Conservation (phyloP, 2,329 filamentous ascomycete species). For the Torrubiella hemipterigena region DNA sequence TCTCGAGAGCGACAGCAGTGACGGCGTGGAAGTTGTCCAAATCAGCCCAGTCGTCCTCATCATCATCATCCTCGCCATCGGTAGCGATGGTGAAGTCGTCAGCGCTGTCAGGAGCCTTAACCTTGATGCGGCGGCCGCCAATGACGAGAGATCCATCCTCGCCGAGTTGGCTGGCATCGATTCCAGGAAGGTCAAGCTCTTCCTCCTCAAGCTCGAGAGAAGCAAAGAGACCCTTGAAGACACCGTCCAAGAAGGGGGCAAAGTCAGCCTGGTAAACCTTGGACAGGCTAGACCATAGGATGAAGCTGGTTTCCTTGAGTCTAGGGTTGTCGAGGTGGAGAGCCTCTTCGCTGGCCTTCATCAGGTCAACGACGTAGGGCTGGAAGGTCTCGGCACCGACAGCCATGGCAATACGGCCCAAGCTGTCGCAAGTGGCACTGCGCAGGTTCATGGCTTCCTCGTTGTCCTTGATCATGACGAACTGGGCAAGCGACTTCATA, state of each 20-base stretch:
- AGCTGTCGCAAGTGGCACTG: constrained; percentile 79
- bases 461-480: constrained; percentile 74
- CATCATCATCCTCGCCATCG: constrained; percentile 37
- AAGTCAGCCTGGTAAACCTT: constrained; percentile 87
- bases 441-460: constrained; percentile 85
- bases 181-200: constrained; percentile 66
- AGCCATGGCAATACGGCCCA: constrained; percentile 84
- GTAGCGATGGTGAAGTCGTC: constrained; percentile 43
- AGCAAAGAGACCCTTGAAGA: constrained; percentile 69
- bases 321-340: constrained; percentile 79
- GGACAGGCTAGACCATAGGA: constrained; percentile 87
- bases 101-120: constrained; percentile 44
- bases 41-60: constrained; percentile 55
- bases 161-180: constrained; percentile 44
- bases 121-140: constrained; percentile 75
- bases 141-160: constrained; percentile 68
- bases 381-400: constrained; percentile 81
- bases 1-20: constrained; percentile 84
- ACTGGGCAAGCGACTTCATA: constrained; percentile 80
- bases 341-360: constrained; percentile 86
- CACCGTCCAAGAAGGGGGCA: constrained; percentile 63
- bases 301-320: constrained; percentile 91
- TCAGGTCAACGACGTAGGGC: constrained; percentile 80
- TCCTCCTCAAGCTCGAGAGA: constrained; percentile 83
- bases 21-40: constrained; percentile 82